Evolutionary conservation across 2,329 filamentous ascomycete genomes (phyloP), one percentile per base, ranked within the genome.

Genomic region (Geoglossum cookeanum): DNA sequence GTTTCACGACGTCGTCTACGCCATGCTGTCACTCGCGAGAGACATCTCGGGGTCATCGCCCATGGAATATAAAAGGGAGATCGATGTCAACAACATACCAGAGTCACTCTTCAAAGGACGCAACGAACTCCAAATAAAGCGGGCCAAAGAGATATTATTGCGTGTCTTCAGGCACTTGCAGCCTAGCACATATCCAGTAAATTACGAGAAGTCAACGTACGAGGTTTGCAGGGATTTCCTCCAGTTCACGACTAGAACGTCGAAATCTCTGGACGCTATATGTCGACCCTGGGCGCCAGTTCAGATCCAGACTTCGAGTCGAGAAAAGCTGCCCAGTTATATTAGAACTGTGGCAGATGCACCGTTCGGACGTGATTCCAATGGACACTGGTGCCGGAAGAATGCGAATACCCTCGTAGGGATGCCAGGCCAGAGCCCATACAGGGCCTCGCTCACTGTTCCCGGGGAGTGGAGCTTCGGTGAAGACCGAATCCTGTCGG

Each of bases 351-450:
- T 15, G 11, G 39, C 39, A n/a, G 11, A 42, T 15, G 39, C 39
- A 42, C 11, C n/a, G 39, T 42, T 13, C n/a, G 4, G 9, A 8
- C 39, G n/a, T 42, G 22, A 22, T 22, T 15, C 39, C 9, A 42
- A 42, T 15, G 57, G 17, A 55, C 59, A 29, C 33, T 55, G 49
- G 29, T 51, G 29, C 17, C 52, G 60, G 17, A 60, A 61, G 57
- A 63, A 65, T 54, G 63, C 63, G 11, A 63, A 64, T 48, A 58
- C 62, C 1, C 57, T 65, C 2, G 62, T 65, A 2, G 62, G 63
- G 11, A 8, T 42, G 4, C 39, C 39, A 15, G n/a, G 39, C 7
- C 39, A 13, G 13, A n/a, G 39, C 39, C 39, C 11, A 42, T 42
- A 42, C 39, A 42, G 39, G 4, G 39, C 39, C 4, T 8, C 39